These are phyloP conservation scores for Chlamydomonas sphaeroides DNA, from an alignment of 139 green algal genomes.

Conservation along the genomic window DNA sequence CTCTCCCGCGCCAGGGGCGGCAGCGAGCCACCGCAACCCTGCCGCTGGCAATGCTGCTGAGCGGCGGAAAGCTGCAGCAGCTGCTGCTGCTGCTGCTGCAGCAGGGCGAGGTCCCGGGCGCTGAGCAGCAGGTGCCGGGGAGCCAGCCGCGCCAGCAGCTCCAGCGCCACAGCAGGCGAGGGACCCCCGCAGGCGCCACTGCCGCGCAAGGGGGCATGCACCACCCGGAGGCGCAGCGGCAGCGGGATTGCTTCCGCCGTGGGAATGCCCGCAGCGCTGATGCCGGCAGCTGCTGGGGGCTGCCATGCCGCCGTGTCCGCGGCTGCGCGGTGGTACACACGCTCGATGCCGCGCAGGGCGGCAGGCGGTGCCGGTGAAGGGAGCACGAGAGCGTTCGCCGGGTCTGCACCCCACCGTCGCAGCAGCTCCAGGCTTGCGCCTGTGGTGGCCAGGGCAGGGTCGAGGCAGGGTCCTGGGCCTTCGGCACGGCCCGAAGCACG, in stretches of 20 bases:
- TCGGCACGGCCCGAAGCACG: too few relatives aligned
- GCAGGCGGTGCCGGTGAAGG: background rate
- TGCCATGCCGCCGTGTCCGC: background rate
- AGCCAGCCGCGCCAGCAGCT: background rate
- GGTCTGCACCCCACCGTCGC: background rate
- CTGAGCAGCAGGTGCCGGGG: conserved; percentile 18
- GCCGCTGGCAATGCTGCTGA: conserved; percentile 3
- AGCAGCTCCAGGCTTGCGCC: conserved; percentile 15
- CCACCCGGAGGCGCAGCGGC: background rate
- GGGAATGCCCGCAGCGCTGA: background rate
- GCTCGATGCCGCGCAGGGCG: background rate
- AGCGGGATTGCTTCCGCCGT: background rate
- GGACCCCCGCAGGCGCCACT: background rate
- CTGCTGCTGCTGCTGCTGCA: background rate
- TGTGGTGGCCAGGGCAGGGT: background rate
- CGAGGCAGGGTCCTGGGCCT: too few relatives aligned
- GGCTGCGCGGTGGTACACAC: background rate
- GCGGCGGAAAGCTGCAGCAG: background rate
- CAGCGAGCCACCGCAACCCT: background rate
- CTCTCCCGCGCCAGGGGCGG: background rate
- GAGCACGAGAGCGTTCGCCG: conserved; percentile 15
- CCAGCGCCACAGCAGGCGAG: background rate
- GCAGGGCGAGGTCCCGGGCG: background rate
- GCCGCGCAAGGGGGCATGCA: background rate
- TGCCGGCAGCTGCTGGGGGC: background rate